These are phyloP conservation scores for Salvia sclarea DNA, from an alignment of 305 asterid species.

Conservation along the genomic window DNA sequence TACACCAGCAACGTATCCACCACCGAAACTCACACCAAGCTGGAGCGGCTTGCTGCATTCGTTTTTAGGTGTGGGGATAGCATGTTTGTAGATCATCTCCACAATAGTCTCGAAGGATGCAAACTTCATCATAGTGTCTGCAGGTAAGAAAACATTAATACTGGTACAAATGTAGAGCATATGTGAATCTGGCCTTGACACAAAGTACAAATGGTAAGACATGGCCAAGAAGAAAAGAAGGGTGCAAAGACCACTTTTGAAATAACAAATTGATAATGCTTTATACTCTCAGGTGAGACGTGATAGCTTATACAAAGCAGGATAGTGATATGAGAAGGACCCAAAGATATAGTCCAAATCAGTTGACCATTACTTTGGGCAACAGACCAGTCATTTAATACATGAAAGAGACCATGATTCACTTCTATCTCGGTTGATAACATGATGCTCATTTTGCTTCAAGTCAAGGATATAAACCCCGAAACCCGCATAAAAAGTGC, in stretches of 20 bases:
- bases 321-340: background rate
- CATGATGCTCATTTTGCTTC: background rate
- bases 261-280: background rate
- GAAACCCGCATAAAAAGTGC: background rate
- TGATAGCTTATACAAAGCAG: background rate
- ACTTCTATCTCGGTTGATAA: background rate
- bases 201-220: background rate
- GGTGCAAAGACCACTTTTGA: background rate
- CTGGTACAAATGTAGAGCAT: background rate
- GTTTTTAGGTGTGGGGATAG: constrained; percentile 73
- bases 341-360: background rate
- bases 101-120: constrained; percentile 92
- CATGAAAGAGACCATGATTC: background rate
- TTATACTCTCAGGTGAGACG: background rate
- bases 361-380: background rate
- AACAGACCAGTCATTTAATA: background rate
- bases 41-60: constrained; percentile 81
- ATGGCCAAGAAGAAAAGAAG: background rate
- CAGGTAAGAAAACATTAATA: constrained; percentile 24
- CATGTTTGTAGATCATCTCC: constrained; percentile 78
- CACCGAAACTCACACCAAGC: constrained; percentile 96
- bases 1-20: constrained; percentile 92
- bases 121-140: constrained; percentile 98
- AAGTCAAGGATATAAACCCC: background rate
- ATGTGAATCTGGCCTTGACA: background rate